Conservation (phyloP, 2,329 filamentous ascomycete genomes). For the Calonectria ilicicola region DNA sequence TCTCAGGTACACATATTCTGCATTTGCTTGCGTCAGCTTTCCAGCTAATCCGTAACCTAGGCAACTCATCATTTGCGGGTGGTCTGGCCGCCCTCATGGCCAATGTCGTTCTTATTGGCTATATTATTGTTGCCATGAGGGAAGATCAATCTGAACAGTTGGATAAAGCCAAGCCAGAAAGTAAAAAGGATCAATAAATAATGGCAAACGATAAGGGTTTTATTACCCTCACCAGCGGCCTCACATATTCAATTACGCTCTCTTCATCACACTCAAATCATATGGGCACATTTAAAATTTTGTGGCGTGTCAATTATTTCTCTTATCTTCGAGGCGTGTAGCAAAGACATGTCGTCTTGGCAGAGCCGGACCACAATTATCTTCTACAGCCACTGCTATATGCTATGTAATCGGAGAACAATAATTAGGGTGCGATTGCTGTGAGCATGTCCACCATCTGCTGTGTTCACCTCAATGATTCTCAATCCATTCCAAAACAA, state of each 20-base stretch:
- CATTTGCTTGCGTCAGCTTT: constrained; percentile 2
- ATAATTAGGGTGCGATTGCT: constrained; percentile 41
- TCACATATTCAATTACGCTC: not conserved
- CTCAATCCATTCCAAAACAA: constrained; percentile 31
- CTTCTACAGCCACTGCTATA: constrained; percentile 42
- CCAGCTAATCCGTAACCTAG: constrained; percentile 57
- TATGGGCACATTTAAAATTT: not conserved
- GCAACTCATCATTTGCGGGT: constrained; percentile 89
- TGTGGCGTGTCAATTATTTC: constrained; percentile 33
- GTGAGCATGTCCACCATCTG: constrained; percentile 38
- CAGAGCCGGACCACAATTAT: constrained; percentile 26
- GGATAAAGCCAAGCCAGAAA: constrained; percentile 56
- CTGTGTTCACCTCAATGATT: constrained; percentile 23
- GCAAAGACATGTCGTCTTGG: constrained; percentile 14
- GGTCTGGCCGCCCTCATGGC: constrained; percentile 88
- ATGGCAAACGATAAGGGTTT: constrained; percentile 5
- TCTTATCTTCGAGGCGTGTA: constrained; percentile 29
- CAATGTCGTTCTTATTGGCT: constrained; percentile 91
- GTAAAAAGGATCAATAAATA: constrained; percentile 62
- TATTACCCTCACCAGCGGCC: not conserved
- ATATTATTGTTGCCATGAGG: constrained; percentile 89
- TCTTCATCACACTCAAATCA: not conserved
- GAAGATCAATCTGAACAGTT: constrained; percentile 75
- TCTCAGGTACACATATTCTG: constrained; percentile 69
- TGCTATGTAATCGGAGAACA: constrained; percentile 42